Evolutionary conservation across 163 green algal genomes (phyloP), one percentile per base, ranked within the genome.

Genomic region (Smithsoniella earleae): DNA sequence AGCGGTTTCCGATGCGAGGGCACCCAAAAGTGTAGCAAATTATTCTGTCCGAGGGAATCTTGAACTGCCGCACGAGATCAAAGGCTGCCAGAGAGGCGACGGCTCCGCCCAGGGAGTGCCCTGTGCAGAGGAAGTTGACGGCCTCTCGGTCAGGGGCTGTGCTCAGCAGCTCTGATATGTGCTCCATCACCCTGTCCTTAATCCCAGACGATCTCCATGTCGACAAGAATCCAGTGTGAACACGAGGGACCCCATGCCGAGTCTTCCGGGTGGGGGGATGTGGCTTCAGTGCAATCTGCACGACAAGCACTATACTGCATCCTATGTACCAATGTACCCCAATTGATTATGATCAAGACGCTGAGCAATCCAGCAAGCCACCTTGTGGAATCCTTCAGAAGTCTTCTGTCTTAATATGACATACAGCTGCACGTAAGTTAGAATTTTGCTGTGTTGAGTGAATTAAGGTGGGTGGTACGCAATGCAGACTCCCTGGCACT

Each of bases 51-150:
- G 20, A n/a, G 18, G 0, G 5, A 18, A 69, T 5, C 10, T 40
- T 16, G n/a, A 69, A 31, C 8, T 37, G 22, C 0, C 1, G 20
- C 22, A 36, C 58, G 58, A 69, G 40, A 31, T 69, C 58, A 34
- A 69, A 40, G 8, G 58, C 31, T 13, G 58, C 58, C n/a, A 69
- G 58, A n/a, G 30, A 28, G 38, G 74, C 74, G 8, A 78, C 43
- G 30, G 74, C 74, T 8, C 74, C 74, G 18, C 74, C 74, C 13
- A 78, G 52, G 18, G 81, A 86, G 49, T 86, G 81, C 33, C 79
- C 79, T 0, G 79, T 82, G 43, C 82, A 34, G 49, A 10, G n/a
- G n/a, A n/a, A n/a, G n/a, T n/a, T n/a, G n/a, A 64, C 49, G 25
- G 49, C 49, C 25, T 13, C 33, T 25, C 49, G 49, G 49, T 64